Percentiles rank a stretch among this genome's conserved stretches.
Conservation (phyloP, 2,329 filamentous ascomycete species). For the Helicocarpus griseus region DNA sequence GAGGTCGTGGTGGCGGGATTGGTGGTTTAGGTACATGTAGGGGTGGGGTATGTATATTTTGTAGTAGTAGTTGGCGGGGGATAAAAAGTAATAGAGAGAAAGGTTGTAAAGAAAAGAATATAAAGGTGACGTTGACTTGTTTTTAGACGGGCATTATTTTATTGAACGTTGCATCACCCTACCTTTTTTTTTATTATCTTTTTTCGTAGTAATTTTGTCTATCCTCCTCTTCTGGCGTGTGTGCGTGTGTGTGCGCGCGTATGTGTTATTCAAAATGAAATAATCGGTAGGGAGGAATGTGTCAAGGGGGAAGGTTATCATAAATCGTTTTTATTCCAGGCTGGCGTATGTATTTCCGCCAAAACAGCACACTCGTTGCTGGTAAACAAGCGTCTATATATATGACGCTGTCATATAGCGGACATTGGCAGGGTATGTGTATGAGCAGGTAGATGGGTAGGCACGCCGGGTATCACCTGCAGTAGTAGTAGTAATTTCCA, state of each 20-base stretch:
- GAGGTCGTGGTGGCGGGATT: constrained; percentile 30
- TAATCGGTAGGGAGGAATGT: neutral
- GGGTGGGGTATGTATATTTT: neutral
- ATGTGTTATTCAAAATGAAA: neutral
- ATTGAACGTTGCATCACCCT: constrained; percentile 2
- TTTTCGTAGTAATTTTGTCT: neutral
- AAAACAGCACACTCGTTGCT: too few species aligned
- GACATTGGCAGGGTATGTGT: neutral
- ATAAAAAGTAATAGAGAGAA: neutral
- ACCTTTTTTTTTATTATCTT: constrained; percentile 1
- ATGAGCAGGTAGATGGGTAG: neutral
- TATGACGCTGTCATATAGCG: neutral
- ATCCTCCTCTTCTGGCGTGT: neutral
- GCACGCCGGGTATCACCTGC: neutral
- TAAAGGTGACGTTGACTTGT: neutral
- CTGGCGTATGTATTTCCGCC: too few species aligned
- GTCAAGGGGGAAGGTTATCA: neutral
- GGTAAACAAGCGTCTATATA: neutral
- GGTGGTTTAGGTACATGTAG: constrained; percentile 33
- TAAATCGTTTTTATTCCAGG: neutral
- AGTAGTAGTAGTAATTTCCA: neutral
- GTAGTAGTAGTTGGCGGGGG: neutral
- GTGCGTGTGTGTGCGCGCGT: neutral
- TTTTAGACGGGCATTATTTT: neutral
- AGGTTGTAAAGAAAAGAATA: neutral